These are phyloP conservation scores for Skeletonema tropicum DNA, from an alignment of 108 stramenopile genomes.

Conservation along the genomic window DNA sequence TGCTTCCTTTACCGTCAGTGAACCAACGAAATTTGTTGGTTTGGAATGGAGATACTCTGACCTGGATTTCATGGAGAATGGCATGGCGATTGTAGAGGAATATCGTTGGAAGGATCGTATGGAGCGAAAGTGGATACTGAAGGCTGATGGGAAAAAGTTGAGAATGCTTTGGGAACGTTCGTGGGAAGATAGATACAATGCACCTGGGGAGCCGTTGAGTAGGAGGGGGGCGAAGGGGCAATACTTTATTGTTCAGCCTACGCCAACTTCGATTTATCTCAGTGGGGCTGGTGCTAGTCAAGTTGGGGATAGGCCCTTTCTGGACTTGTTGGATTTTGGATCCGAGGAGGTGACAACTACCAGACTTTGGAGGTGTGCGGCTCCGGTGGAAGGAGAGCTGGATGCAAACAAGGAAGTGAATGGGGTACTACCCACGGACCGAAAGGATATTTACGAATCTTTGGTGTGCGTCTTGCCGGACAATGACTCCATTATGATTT, in stretches of 20 bases:
- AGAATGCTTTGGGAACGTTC: conserved; percentile 35
- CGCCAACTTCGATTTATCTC: conserved; percentile 34
- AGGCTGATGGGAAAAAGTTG: conserved; percentile 11
- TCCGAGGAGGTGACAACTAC: conserved; percentile 17
- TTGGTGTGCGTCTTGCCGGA: conserved; percentile 43
- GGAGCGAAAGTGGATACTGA: conserved; percentile 39
- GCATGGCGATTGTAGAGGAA: conserved; percentile 17
- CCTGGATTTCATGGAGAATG: conserved; percentile 29
- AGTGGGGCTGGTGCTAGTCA: conserved; percentile 49
- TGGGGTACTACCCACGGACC: conserved; percentile 38
- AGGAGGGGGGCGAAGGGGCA: conserved; percentile 21
- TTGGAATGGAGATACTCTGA: conserved; percentile 39
- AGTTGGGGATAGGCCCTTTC: conserved; percentile 53
- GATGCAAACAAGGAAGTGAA: conserved; percentile 46
- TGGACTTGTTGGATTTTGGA: conserved; percentile 46
- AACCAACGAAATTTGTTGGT: conserved; percentile 27
- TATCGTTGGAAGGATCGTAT: conserved; percentile 50
- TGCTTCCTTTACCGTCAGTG: conserved; percentile 13
- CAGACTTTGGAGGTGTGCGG: conserved; percentile 48
- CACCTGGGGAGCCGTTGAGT: conserved; percentile 38
- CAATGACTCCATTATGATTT: conserved; percentile 51
- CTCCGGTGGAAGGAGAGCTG: conserved; percentile 49
- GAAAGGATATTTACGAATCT: conserved; percentile 47
- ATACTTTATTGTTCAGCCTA: conserved; percentile 42
- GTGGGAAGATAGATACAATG: conserved; percentile 49